Conservation (phyloP, 2,329 filamentous ascomycete species). For the Dendrostoma leiphaemia region DNA sequence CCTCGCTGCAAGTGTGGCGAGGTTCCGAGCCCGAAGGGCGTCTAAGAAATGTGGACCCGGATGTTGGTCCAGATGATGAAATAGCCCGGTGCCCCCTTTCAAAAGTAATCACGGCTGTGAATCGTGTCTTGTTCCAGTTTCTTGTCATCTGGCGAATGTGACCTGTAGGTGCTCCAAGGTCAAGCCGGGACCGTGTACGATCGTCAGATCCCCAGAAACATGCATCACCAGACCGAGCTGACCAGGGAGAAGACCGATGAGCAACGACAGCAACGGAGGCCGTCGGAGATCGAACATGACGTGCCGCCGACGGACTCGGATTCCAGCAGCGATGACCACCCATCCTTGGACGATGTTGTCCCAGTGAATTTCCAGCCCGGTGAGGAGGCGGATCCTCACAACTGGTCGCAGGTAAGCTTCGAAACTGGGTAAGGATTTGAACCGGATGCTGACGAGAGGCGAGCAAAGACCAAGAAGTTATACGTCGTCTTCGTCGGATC, state of each 20-base stretch:
- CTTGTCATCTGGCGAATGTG: too few species aligned
- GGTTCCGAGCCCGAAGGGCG: slow-evolving; percentile 6
- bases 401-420: slow-evolving; percentile 3
- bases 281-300: background rate
- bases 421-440: too few species aligned
- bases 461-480: slow-evolving; percentile 20
- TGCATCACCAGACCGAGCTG: slow-evolving; percentile 13
- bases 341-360: background rate
- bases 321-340: background rate
- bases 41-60: slow-evolving; percentile 2
- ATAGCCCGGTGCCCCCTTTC: background rate
- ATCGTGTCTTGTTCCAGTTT: background rate
- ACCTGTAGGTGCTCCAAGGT: background rate
- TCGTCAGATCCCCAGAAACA: background rate
- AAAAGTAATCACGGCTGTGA: background rate
- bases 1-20: slow-evolving; percentile 6
- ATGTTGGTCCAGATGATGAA: background rate
- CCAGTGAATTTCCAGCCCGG: slow-evolving; percentile 13
- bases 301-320: slow-evolving; percentile 1
- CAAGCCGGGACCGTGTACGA: background rate
- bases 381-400: slow-evolving; percentile 14
- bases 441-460: background rate
- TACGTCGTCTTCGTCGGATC: slow-evolving; percentile 23
- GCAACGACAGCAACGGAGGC: background rate
- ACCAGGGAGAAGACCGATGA: slow-evolving; percentile 14